Base-by-base conservation (phyloP, 2,329 filamentous ascomycete species). In the Epichloe coenophiala region DNA sequence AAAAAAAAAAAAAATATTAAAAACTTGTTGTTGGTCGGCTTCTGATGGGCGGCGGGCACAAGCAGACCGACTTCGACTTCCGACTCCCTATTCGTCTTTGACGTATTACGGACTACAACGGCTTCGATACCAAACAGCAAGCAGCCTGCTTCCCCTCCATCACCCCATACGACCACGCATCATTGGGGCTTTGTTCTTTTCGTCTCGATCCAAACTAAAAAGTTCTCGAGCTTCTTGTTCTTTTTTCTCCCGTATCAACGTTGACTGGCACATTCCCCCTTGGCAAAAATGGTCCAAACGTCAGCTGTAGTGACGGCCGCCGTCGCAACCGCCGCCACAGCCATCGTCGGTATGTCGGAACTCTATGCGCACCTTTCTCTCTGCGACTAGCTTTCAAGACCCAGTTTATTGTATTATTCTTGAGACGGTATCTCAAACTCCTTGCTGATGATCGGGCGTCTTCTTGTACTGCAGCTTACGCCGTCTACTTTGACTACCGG, bases 401-500 rank as follows among this genome's bases (percentile, higher is more conserved):
- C 6, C 6, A 12, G 33, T 51, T 31, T 12, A 2, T 42, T 39
- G 67, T 68, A 33, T 21, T 40, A 7, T 31, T 35, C 8, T 4
- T 39, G 9, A 36, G 31, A 13, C 17, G 17, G 38, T 2, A 31
- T 40, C 17, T 13, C 15, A 13, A n/a, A 3, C 13, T 39, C 2
- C 4, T 38, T 38, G 48, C 48, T 39, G 23, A 45, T 39, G 19
- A 40, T 23, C 37, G 27, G 11, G 1, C 33, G 8, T 11, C n/a
- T 36, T 35, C 37, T 19, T 36, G 31, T 27, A 11, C 13, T 37
- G 39, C 60, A 83, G 80, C 77, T 58, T 85, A 85, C 61, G 80
- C 76, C 56, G 65, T 78, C 59, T 86, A 83, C 69, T 86, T 86
- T 66, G 82, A 86, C 67, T 77, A 81, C 63, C 75, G 78, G 63